Conservation (phyloP, 768 basidiomycete species). For the Calvatia gigantea region DNA sequence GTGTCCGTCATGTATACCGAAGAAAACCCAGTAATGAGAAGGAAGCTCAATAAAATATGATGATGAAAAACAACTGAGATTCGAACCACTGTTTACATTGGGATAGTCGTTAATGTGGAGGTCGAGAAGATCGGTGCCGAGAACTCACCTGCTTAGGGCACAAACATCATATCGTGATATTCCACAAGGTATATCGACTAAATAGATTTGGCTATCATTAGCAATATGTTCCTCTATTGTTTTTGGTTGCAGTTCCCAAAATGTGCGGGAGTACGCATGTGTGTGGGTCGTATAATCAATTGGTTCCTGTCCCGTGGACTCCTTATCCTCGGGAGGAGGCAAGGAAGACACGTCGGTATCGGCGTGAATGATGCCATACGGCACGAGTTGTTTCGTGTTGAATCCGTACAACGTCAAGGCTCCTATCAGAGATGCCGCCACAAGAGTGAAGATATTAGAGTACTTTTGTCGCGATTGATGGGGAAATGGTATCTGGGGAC, state of each 20-base stretch:
- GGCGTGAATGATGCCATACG: not conserved
- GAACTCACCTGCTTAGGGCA: not conserved
- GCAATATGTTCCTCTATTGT: not conserved
- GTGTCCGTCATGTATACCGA: conserved; percentile 29
- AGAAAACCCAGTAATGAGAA: conserved; percentile 21
- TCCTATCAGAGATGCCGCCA: not conserved
- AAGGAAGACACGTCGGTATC: not conserved
- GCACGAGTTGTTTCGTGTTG: not conserved
- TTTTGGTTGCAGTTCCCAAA: not conserved
- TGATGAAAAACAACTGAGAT: not conserved
- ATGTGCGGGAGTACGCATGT: not conserved
- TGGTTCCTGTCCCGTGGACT: not conserved
- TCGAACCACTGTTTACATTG: not conserved
- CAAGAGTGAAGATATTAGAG: not conserved
- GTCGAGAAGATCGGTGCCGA: too few species aligned
- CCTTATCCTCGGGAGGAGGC: not conserved
- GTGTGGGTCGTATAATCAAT: not conserved
- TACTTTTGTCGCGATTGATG: not conserved
- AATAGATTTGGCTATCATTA: not conserved
- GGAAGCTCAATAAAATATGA: conserved; percentile 12
- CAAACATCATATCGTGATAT: conserved; percentile 4
- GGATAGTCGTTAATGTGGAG: not conserved
- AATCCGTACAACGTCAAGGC: not conserved
- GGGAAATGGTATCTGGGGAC: not conserved
- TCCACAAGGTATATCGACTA: not conserved